Evolutionary conservation across 495 filamentous ascomycete genomes (phyloP), one percentile per base, ranked within the genome.

Genomic region (Aspergillus sclerotioniger): DNA sequence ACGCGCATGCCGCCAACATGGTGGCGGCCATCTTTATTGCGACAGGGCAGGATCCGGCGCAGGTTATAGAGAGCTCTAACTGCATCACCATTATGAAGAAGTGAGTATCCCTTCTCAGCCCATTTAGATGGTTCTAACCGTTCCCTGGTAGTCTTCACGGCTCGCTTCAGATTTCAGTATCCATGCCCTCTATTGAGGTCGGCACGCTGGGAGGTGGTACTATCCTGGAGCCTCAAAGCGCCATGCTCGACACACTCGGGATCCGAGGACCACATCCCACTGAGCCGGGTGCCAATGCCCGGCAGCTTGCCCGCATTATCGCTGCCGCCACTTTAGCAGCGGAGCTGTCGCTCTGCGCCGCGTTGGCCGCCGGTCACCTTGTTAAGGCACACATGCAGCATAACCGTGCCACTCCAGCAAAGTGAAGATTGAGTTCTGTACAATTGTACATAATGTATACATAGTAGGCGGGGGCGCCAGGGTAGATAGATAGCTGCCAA

Each of bases 31-130:
- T 96, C 47, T 96, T 94, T 77, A 73, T 96, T 39, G 92, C 91
- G 17, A 96, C 92, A 4, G 91, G 91, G 28, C 92, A 96, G 72
- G 92, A 96, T 77, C 91, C 91, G 3, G 91, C 92, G 8, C 92
- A 96, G 72, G 89, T 90, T 56, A 89, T 96, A 1, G 91, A 96
- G 76, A 92, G 89, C 64, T 82, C 84, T 66, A 94, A 93, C 67
- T 95, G 91, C 74, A 95, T 96, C 61, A 94, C 90, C 21, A 82
- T 91, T 33, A 96, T 96, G 91, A 90, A 87, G 71, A 96, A 93
- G 92, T 96, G 81, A 80, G 90, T 80, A 33, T 41, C 13, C 37
- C 37, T 41, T n/a, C 13, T 41, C 10, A n/a, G 15, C 13, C 13
- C 37, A 13, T 10, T n/a, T 25, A 43, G 8, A 25, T 57, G 39